phyloP scores from a whole-genome alignment of 2,329 filamentous ascomycete genomes.

The Ceratocystis cubensis region DNA sequence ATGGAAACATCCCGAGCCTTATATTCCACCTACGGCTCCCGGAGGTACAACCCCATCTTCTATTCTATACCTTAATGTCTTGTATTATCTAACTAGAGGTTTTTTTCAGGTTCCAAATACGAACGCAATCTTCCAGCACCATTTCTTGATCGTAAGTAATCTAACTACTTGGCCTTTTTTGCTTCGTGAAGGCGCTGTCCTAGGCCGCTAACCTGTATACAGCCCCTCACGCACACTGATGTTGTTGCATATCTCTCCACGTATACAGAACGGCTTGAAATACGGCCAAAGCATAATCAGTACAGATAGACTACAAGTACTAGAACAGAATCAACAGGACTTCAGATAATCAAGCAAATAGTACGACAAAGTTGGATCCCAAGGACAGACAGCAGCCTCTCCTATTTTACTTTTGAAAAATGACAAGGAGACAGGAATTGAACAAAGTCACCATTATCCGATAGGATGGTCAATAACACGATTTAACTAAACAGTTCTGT shows the following conservation, averaged over 20 bases:
- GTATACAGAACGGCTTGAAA: background rate
- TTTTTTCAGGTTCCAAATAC: constrained; percentile 68
- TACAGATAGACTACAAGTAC: background rate
- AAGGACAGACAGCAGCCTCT: too few species aligned
- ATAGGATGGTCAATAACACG: too few species aligned
- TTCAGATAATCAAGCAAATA: background rate
- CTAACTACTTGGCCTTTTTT: background rate
- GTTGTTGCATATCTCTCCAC: background rate
- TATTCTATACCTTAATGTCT: background rate
- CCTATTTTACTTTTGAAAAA: too few species aligned
- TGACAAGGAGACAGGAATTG: too few species aligned
- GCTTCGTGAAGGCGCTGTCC: background rate
- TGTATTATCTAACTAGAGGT: background rate
- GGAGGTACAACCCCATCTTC: constrained; percentile 51
- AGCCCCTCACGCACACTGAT: constrained; percentile 16
- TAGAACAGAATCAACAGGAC: background rate
- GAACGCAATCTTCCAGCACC: constrained; percentile 81
- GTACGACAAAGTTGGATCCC: too few species aligned
- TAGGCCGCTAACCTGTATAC: background rate
- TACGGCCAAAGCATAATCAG: background rate
- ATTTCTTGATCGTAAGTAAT: constrained; percentile 62
- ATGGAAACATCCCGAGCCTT: constrained; percentile 98
- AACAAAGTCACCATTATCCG: too few species aligned
- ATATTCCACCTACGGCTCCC: constrained; percentile 75
- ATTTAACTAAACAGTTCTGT: constrained; percentile 10